phyloP scores from a whole-genome alignment of 129 eudicot genomes.

The Flaveria trinervia region DNA sequence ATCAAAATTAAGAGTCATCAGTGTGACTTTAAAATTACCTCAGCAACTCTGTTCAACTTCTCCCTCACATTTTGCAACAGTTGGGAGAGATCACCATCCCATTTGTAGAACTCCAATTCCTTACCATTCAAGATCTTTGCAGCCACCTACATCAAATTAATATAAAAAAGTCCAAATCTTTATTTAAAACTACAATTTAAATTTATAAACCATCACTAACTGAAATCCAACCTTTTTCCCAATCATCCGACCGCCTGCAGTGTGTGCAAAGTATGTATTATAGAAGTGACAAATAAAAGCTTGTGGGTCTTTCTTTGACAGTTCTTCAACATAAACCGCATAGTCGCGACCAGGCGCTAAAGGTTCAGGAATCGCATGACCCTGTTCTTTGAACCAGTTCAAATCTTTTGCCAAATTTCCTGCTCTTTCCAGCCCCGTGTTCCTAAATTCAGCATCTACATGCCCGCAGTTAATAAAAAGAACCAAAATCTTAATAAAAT shows the following conservation, averaged over 20 bases:
- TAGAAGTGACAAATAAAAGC: slow-evolving; percentile 95
- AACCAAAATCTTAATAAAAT: not conserved
- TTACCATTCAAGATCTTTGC: slow-evolving; percentile 62
- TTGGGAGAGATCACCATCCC: slow-evolving; percentile 84
- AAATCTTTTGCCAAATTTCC: slow-evolving; percentile 65
- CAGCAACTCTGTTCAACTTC: slow-evolving; percentile 77
- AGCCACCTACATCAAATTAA: slow-evolving; percentile 57
- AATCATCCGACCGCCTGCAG: slow-evolving; percentile 97
- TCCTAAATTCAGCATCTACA: slow-evolving; percentile 27
- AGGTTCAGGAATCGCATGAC: slow-evolving; percentile 80
- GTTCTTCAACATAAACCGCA: slow-evolving; percentile 58
- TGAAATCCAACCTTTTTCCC: slow-evolving; percentile 70
- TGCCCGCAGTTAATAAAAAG: not conserved
- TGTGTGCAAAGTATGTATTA: slow-evolving; percentile 86
- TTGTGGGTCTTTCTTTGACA: slow-evolving; percentile 82
- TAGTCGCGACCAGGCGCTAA: slow-evolving; percentile 74
- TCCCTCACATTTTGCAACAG: slow-evolving; percentile 84
- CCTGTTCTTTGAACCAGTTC: slow-evolving; percentile 90
- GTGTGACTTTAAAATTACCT: slow-evolving; percentile 50
- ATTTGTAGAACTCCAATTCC: slow-evolving; percentile 89
- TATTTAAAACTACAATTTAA: not conserved
- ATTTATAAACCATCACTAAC: not conserved
- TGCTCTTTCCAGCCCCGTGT: slow-evolving; percentile 90
- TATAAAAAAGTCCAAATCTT: not conserved
- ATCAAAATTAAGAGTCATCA: not conserved